These are phyloP conservation scores for Conticribra weissflogii DNA, from an alignment of 108 stramenopile genomes.

Conservation along the genomic window DNA sequence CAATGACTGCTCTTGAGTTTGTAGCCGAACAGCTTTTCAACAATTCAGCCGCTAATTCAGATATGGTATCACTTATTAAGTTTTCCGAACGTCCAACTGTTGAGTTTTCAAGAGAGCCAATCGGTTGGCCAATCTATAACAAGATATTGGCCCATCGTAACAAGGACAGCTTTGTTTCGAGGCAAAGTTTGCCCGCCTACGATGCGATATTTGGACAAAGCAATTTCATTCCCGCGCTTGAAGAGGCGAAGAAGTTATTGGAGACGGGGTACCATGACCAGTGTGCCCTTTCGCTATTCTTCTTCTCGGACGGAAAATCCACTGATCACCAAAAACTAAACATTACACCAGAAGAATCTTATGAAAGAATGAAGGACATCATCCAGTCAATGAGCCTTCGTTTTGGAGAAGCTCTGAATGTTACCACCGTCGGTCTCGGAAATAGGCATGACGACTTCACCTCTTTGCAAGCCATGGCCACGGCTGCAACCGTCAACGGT, in stretches of 20 bases:
- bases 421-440: slow-evolving; percentile 41
- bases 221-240: slow-evolving; percentile 37
- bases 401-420: slow-evolving; percentile 21
- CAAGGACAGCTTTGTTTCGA: slow-evolving; percentile 13
- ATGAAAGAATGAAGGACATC: slow-evolving; percentile 20
- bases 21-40: slow-evolving; percentile 34
- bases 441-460: slow-evolving; percentile 22
- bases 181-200: slow-evolving; percentile 4
- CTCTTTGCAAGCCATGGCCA: slow-evolving; percentile 27
- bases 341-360: slow-evolving; percentile 20
- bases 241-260: slow-evolving; percentile 18
- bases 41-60: slow-evolving; percentile 38
- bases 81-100: slow-evolving; percentile 19
- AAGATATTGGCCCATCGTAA: slow-evolving; percentile 28
- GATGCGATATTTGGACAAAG: slow-evolving; percentile 24
- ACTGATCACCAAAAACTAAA: slow-evolving; percentile 26
- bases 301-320: slow-evolving; percentile 37
- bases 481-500: slow-evolving; percentile 26
- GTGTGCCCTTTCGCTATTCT: slow-evolving; percentile 27
- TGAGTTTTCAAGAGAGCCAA: slow-evolving; percentile 32
- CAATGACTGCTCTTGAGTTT: slow-evolving; percentile 41
- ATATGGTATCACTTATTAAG: slow-evolving; percentile 36
- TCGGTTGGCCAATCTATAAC: slow-evolving; percentile 39
- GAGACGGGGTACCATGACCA: slow-evolving; percentile 19
- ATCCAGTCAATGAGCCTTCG: slow-evolving; percentile 13